A percentile compares a stretch with the other conserved stretches of the same genome.
Conservation (phyloP, 257 asterid species). For the Nicotiana benthamiana region DNA sequence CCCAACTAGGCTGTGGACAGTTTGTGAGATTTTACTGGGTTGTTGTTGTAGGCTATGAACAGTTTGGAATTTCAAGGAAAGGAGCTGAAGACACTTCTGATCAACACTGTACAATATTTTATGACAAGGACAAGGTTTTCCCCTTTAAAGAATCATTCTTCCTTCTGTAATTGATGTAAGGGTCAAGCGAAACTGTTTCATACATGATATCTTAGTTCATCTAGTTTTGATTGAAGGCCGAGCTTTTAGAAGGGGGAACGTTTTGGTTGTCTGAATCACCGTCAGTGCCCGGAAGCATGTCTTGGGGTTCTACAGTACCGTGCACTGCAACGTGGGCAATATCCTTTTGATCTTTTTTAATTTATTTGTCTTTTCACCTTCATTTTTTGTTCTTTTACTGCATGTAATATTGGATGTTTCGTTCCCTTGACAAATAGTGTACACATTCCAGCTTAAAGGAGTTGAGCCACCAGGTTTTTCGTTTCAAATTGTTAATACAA, state of each 20-base stretch:
- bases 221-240: slow-evolving; percentile 51
- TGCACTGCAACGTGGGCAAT: slow-evolving; percentile 97
- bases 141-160: not conserved
- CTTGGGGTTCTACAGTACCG: slow-evolving; percentile 92
- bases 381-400: not conserved
- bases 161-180: not conserved
- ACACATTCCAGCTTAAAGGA: slow-evolving; percentile 98
- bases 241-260: slow-evolving; percentile 93
- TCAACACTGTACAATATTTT: slow-evolving; percentile 85
- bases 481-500: slow-evolving; percentile 87
- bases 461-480: slow-evolving; percentile 95
- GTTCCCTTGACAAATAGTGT: slow-evolving; percentile 61
- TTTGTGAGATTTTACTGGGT: no score
- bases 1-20: slow-evolving; percentile 59
- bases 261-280: slow-evolving; percentile 99
- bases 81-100: slow-evolving; percentile 83
- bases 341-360: slow-evolving; percentile 46
- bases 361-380: not conserved
- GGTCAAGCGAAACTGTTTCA: not conserved
- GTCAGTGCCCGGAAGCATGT: slow-evolving; percentile 96
- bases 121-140: slow-evolving; percentile 76
- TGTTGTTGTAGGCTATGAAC: no score
- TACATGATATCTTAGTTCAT: not conserved
- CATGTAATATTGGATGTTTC: not conserved
- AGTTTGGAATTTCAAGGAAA: slow-evolving; percentile 87